Conservation (phyloP, 306 rosid species). For the Lathyrus aphaca region DNA sequence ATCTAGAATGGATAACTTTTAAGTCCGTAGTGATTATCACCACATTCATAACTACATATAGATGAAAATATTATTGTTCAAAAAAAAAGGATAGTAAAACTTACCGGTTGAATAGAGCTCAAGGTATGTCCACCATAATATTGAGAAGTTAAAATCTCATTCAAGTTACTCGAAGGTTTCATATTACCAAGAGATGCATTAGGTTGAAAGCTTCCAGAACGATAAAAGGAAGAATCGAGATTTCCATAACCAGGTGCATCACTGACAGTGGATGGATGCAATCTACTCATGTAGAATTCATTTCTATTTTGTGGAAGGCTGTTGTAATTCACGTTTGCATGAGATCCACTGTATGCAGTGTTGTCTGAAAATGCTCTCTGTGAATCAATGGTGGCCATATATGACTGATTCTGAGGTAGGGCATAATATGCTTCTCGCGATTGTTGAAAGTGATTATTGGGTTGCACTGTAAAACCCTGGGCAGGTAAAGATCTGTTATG, state of each 20-base stretch:
- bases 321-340: conserved; percentile 48
- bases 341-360: conserved; percentile 43
- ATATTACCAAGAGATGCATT: conserved; percentile 43
- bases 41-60: conserved; percentile 13
- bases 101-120: conserved; percentile 57
- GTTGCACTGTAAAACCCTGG: conserved; percentile 38
- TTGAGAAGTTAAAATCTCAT: conserved; percentile 49
- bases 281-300: conserved; percentile 34
- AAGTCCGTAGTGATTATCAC: neutral
- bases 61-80: conserved; percentile 4
- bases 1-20: conserved; percentile 11
- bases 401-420: conserved; percentile 42
- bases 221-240: conserved; percentile 44
- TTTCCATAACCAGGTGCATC: conserved; percentile 48
- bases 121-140: conserved; percentile 46
- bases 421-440: conserved; percentile 34
- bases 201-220: conserved; percentile 43
- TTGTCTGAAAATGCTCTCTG: conserved; percentile 46
- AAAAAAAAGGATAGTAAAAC: neutral
- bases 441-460: conserved; percentile 30
- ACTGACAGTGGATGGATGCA: conserved; percentile 46
- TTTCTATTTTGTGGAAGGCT: conserved; percentile 43
- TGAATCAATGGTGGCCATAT: conserved; percentile 36
- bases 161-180: conserved; percentile 43
- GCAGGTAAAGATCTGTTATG: conserved; percentile 43